phyloP scores from a whole-genome alignment of 176 grass and related monocot species.

The Bonia amplexicaulis region DNA sequence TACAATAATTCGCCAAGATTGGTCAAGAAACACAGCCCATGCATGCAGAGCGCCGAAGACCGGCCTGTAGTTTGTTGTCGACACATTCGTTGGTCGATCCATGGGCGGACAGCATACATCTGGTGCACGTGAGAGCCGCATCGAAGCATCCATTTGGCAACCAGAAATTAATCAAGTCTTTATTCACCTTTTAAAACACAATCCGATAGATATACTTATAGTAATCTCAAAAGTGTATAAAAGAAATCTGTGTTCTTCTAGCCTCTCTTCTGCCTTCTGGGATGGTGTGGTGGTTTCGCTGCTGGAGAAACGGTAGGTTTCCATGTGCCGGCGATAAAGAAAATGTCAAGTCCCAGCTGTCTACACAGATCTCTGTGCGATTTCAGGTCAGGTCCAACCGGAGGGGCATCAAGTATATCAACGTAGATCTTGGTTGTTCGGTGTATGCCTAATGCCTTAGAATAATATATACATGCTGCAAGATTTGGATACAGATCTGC shows the following conservation, averaged over 20 bases:
- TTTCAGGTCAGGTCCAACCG: not conserved
- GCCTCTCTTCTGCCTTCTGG: not conserved
- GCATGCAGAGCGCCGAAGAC: slow-evolving; percentile 16
- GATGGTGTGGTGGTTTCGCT: slow-evolving; percentile 15
- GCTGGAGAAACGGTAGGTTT: slow-evolving; percentile 27
- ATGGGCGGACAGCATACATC: slow-evolving; percentile 43
- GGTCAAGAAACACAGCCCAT: slow-evolving; percentile 21
- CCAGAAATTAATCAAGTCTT: slow-evolving; percentile 9
- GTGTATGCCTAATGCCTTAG: too few relatives aligned
- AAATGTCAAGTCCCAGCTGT: not conserved
- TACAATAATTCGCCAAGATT: not conserved
- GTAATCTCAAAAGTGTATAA: not conserved
- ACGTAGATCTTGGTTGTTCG: not conserved
- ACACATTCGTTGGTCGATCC: slow-evolving; percentile 43
- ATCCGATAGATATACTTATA: not conserved
- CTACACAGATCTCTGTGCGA: not conserved
- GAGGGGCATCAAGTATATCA: not conserved
- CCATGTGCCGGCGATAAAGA: not conserved
- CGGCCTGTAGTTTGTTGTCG: slow-evolving; percentile 19
- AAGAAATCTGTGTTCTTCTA: not conserved
- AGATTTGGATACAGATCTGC: not conserved
- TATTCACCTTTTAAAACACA: not conserved
- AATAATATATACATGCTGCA: too few relatives aligned
- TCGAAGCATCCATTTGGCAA: slow-evolving; percentile 26
- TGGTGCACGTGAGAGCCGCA: slow-evolving; percentile 52